phyloP scores from a whole-genome alignment of 306 rosid species.

The Cercis canadensis region DNA sequence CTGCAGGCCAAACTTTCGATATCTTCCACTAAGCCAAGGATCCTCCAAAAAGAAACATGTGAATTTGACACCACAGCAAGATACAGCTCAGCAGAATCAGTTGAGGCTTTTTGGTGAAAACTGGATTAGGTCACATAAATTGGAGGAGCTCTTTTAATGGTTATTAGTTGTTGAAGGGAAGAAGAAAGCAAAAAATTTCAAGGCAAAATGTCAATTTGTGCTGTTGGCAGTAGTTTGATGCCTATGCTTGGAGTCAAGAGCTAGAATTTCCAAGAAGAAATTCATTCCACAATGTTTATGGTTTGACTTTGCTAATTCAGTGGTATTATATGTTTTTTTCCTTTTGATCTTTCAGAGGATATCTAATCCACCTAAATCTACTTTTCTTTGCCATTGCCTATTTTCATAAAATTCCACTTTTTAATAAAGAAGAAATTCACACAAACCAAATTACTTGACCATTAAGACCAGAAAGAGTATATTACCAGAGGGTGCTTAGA shows the following conservation, averaged over 20 bases:
- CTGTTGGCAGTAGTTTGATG: slow-evolving; percentile 1
- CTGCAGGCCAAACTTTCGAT: too few relatives aligned
- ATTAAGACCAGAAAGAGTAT: slow-evolving; percentile 6
- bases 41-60: too few relatives aligned
- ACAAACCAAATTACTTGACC: slow-evolving; percentile 23
- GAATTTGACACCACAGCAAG: too few relatives aligned
- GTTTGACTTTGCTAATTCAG: slow-evolving; percentile 5
- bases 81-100: too few relatives aligned
- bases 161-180: not conserved
- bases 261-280: slow-evolving; percentile 12
- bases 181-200: not conserved
- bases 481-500: slow-evolving; percentile 83
- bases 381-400: not conserved
- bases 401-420: slow-evolving; percentile 10
- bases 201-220: not conserved
- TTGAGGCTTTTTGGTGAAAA: not conserved
- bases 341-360: not conserved
- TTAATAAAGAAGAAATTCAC: not conserved
- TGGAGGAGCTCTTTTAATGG: not conserved
- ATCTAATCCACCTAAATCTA: slow-evolving; percentile 17
- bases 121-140: not conserved
- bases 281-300: slow-evolving; percentile 4
- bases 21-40: too few relatives aligned
- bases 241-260: slow-evolving; percentile 9
- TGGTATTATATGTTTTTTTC: slow-evolving; percentile 6